These are phyloP conservation scores for Amylostereum chailletii DNA, from an alignment of 1,284 basidiomycete species.

Conservation along the genomic window DNA sequence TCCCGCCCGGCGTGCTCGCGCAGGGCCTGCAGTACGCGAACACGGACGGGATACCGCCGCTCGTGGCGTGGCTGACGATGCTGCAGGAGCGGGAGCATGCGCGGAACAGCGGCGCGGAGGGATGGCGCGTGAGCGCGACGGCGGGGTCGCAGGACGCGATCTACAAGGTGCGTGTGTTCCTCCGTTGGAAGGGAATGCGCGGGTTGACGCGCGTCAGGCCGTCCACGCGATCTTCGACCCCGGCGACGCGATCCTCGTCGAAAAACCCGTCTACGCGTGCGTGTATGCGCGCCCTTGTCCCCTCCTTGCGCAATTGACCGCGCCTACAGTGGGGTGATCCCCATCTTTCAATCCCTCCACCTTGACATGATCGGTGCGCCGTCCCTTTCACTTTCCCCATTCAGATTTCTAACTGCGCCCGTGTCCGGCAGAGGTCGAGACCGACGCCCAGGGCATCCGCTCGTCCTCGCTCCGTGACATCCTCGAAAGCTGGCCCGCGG, in stretches of 20 bases:
- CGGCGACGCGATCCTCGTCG: slow-evolving; percentile 70
- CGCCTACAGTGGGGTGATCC: slow-evolving; percentile 46
- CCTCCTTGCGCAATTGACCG: background rate
- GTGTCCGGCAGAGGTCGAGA: slow-evolving; percentile 58
- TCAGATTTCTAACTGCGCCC: background rate
- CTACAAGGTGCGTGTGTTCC: slow-evolving; percentile 54
- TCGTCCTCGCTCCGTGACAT: slow-evolving; percentile 55
- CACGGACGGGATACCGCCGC: slow-evolving; percentile 58
- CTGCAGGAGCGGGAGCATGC: slow-evolving; percentile 64
- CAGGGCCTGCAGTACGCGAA: slow-evolving; percentile 73
- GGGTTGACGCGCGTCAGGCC: too few species aligned
- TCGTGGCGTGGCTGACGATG: slow-evolving; percentile 59
- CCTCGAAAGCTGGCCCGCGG: slow-evolving; percentile 69
- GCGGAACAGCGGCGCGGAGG: slow-evolving; percentile 37
- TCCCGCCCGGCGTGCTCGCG: slow-evolving; percentile 51
- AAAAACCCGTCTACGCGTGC: slow-evolving; percentile 73
- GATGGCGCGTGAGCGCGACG: slow-evolving; percentile 74
- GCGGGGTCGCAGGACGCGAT: slow-evolving; percentile 85
- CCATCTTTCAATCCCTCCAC: slow-evolving; percentile 46
- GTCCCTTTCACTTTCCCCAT: slow-evolving; percentile 1
- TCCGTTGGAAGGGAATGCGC: background rate
- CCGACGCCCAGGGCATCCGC: slow-evolving; percentile 70
- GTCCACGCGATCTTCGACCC: slow-evolving; percentile 35
- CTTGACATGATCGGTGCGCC: slow-evolving; percentile 54
- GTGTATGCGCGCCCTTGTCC: slow-evolving; percentile 12